Conservation (phyloP, 306 rosid species). For the Myrica gale region DNA sequence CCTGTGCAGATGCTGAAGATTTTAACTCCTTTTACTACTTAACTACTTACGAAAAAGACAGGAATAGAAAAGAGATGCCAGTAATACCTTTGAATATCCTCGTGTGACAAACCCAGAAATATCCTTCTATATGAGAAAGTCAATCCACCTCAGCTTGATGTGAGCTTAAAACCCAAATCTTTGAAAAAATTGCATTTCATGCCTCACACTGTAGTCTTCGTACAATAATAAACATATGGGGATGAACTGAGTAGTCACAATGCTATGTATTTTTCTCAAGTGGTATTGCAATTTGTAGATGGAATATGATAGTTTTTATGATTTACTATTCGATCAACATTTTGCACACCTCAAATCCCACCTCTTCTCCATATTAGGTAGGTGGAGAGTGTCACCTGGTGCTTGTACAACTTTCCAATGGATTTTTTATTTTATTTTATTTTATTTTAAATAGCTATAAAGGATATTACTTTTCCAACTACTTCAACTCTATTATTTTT, state of each 20-base stretch:
- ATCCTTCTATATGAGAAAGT: not conserved
- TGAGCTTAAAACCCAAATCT: no score
- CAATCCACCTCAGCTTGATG: not conserved
- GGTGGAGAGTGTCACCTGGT: not conserved
- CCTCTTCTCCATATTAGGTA: not conserved
- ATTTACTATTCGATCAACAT: not conserved
- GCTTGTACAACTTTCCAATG: not conserved
- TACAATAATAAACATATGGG: no score
- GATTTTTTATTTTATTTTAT: no score
- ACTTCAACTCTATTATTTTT: slow-evolving; percentile 11
- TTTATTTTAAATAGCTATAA: not conserved
- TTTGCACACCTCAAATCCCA: not conserved
- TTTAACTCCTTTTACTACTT: not conserved
- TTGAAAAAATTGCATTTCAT: no score
- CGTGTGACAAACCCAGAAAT: not conserved
- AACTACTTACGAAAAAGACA: not conserved
- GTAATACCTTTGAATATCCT: no score
- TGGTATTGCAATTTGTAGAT: not conserved
- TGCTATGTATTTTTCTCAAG: not conserved
- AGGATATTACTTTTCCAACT: not conserved
- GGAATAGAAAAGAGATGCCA: not conserved
- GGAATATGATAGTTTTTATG: not conserved
- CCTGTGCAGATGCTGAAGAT: no score
- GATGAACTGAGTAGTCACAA: not conserved
- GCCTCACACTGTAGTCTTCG: no score